Evolutionary conservation across 495 filamentous ascomycete species (phyloP), one percentile per base, ranked within the genome.

Genomic region (Aspergillus funiculosus): DNA sequence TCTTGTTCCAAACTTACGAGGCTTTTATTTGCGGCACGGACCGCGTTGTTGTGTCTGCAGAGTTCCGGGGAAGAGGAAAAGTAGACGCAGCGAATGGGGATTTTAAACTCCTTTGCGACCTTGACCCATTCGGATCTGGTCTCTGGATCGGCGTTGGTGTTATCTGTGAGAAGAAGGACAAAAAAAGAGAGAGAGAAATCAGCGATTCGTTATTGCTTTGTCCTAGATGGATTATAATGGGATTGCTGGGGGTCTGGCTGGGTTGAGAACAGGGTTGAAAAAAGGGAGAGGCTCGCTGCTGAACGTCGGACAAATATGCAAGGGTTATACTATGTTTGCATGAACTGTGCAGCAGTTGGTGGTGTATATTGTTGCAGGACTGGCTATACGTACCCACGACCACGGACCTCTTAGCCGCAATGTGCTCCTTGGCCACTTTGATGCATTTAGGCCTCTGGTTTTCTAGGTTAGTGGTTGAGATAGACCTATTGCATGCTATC

Each of bases 1-100:
- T 43, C n/a, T 36, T 22, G 6, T 21, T 2, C 5, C 19, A 9
- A 28, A 51, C 57, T 14, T 39, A 69, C 66, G 47, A 71, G 48
- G 37, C 52, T 56, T 48, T 60, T 59, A 56, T 87, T 88, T 39
- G 91, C 67, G 0, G 87, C 81, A 52, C 92, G 77, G 22, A 94
- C 88, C 0, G 80, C 80, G 57, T 92, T 85, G 57, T 98, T 97
- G 64, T 98, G 92, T 59, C 85, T 78, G 64, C 89, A 95, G 4
- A 97, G 53, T 27, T 76, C 74, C 7, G 78, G 56, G 1, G 79
- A 64, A 11, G 87, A 79, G 36, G 83, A 85, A 65, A 98, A 95
- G 54, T 86, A 83, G 4, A 96, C 66, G 56, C 91, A 94, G 20
- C 94, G 84, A 46, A 95, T 85, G 0, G 85, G 86, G 2, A 91